These are phyloP conservation scores for Skeletonema marinoi DNA, from an alignment of 108 stramenopile species.

Conservation along the genomic window DNA sequence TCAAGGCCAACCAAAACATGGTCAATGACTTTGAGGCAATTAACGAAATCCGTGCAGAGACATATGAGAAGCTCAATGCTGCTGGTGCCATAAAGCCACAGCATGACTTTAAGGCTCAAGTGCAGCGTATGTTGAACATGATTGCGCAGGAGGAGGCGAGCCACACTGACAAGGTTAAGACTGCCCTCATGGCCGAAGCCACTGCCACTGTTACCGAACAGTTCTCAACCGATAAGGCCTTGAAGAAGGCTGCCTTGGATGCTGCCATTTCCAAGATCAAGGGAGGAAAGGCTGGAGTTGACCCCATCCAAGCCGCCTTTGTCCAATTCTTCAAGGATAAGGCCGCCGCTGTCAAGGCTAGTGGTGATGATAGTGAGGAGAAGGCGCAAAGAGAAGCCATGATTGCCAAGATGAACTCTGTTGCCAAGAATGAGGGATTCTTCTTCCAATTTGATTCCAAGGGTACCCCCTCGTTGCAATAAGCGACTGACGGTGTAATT, in stretches of 20 bases:
- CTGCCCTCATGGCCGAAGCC: constrained; percentile 80
- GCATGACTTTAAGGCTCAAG: constrained; percentile 84
- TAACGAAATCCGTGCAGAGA: constrained; percentile 56
- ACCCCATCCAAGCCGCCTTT: constrained; percentile 77
- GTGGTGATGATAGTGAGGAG: constrained; percentile 67
- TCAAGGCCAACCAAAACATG: constrained; percentile 74
- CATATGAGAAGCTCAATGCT: constrained; percentile 83
- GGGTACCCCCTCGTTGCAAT: constrained; percentile 69
- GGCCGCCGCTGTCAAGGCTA: constrained; percentile 67
- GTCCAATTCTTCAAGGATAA: constrained; percentile 78
- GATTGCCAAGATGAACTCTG: constrained; percentile 76
- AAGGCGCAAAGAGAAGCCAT: constrained; percentile 63
- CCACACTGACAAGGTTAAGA: constrained; percentile 80
- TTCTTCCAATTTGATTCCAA: constrained; percentile 75
- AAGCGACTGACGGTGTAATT: constrained; percentile 71
- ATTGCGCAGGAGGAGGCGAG: constrained; percentile 73
- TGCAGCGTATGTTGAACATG: constrained; percentile 75
- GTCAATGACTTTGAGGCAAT: constrained; percentile 73
- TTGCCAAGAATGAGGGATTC: constrained; percentile 77
- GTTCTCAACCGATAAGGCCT: constrained; percentile 60
- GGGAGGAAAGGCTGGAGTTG: constrained; percentile 49
- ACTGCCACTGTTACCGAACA: constrained; percentile 71
- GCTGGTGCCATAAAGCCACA: constrained; percentile 86
- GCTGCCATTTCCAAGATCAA: constrained; percentile 74
- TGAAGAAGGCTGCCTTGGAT: constrained; percentile 80